phyloP scores from a whole-genome alignment of 768 basidiomycete genomes.

The Calocera cornea region DNA sequence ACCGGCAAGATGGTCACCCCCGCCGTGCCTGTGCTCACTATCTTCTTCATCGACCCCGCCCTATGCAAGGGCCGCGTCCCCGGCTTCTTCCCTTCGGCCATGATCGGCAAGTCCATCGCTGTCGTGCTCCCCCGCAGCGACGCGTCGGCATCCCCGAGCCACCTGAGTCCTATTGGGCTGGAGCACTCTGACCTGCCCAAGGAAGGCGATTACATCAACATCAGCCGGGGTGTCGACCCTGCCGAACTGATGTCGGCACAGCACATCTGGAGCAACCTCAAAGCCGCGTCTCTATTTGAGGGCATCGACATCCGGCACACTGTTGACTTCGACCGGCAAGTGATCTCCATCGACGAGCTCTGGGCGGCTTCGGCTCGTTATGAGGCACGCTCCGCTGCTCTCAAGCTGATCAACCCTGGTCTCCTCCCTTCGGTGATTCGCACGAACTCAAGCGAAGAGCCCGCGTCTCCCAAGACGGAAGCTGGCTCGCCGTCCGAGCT shows the following conservation, averaged over 20 bases:
- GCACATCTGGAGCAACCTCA: not conserved
- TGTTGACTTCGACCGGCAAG: not conserved
- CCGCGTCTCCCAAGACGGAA: not conserved
- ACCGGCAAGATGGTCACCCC: conserved; percentile 1
- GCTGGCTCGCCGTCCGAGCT: not conserved
- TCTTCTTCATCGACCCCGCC: conserved; percentile 1
- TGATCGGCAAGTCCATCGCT: not conserved
- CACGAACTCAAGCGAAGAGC: not conserved
- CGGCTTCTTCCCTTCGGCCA: not conserved
- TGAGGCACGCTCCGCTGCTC: not conserved
- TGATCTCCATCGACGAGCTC: not conserved
- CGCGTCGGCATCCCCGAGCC: not conserved
- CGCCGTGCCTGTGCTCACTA: not conserved
- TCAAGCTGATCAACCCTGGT: not conserved
- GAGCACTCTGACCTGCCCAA: not conserved
- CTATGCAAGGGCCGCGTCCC: not conserved
- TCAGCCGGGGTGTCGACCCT: not conserved
- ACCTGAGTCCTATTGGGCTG: not conserved
- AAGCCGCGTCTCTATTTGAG: not conserved
- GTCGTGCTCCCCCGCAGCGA: not conserved
- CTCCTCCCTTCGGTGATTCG: not conserved
- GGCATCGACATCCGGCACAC: not conserved
- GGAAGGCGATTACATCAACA: not conserved
- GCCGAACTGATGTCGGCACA: not conserved
- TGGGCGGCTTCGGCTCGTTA: not conserved